Base-by-base conservation (phyloP, 108 stramenopile species). In the Cyclotella choctawhatcheeana region DNA sequence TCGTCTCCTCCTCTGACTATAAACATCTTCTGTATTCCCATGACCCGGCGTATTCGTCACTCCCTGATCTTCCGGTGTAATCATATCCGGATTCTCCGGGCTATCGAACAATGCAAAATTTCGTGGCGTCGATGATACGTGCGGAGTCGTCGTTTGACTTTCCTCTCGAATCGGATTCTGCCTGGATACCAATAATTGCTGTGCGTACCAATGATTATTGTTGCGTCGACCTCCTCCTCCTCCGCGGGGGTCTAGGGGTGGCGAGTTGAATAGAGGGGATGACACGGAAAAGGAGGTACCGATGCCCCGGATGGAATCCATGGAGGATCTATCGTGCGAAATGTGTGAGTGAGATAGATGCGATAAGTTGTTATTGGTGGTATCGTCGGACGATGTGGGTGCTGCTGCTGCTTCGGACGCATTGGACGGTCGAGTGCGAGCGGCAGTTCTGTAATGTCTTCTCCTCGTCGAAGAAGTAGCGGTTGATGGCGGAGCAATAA, bases 11-110 rank as follows among this genome's bases (percentile, higher is more conserved):
- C 73, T 31, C 30, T 67, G 73, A 66, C 56, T 59, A 37, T 66
- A 74, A 17, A 74, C 64, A 74, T 74, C 73, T 26, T 26, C 73
- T 25, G 64, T 55, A 44, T 66, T 56, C 13, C 73, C 73, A 59
- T 59, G 65, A 8, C 56, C 64, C 16, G 73, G 58, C n/a, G 73
- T 58, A 47, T 10, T 30, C 4, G 26, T 31, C 6, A 43, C 45
- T 13, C 32, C 53, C 13, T 27, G 64, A 17, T 64, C 73, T 13
- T 64, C 63, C 7, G 73, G 73, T 2, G 73, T 74, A 30, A 33
- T 50, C 7, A 44, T 35, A 44, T 73, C 72, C 17, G 17, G 32
- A n/a, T n/a, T n/a, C n/a, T n/a, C n/a, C n/a, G n/a, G n/a, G n/a
- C n/a, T n/a, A 10, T 16, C 44, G 2, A 6, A 27, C 29, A 45